Evolutionary conservation across 1,284 basidiomycete genomes (phyloP).

Genomic region (Microbotryomycetes sp.): DNA sequence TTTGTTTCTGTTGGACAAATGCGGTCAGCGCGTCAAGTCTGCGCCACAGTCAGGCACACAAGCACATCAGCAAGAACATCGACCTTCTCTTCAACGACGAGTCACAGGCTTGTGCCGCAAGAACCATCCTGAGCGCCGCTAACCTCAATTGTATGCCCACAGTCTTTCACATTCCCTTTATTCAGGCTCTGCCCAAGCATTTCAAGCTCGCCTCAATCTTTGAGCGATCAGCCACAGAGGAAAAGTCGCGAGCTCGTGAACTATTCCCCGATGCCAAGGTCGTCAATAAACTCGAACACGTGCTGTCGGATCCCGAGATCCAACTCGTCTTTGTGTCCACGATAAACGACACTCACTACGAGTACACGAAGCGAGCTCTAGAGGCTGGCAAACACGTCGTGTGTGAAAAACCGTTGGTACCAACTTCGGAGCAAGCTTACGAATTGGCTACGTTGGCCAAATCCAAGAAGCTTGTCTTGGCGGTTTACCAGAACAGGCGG

Average conservation of each 20-base stretch:
- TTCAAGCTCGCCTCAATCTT: conserved; percentile 64
- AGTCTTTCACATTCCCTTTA: conserved; percentile 63
- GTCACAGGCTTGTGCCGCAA: background rate
- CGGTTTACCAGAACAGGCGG: conserved; percentile 41
- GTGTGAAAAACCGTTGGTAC: conserved; percentile 75
- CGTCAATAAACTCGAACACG: conserved; percentile 25
- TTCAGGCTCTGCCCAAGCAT: conserved; percentile 63
- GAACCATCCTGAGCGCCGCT: background rate
- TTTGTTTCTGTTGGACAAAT: too few relatives aligned
- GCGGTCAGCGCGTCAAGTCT: too few relatives aligned
- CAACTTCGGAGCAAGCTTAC: conserved; percentile 58
- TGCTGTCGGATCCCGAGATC: conserved; percentile 40
- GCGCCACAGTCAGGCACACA: too few relatives aligned
- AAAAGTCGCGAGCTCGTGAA: conserved; percentile 28
- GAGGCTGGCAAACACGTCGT: conserved; percentile 70
- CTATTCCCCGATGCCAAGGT: conserved; percentile 24
- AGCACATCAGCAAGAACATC: too few relatives aligned
- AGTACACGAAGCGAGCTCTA: conserved; percentile 50
- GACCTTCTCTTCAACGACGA: too few relatives aligned
- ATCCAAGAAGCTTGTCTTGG: conserved; percentile 60
- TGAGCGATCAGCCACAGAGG: conserved; percentile 37
- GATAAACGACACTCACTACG: conserved; percentile 72
- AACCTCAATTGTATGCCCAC: background rate
- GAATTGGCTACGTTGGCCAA: conserved; percentile 62
- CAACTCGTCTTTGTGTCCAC: conserved; percentile 59